Conservation (phyloP, 768 basidiomycete species). For the Leucocoprinus sp. region DNA sequence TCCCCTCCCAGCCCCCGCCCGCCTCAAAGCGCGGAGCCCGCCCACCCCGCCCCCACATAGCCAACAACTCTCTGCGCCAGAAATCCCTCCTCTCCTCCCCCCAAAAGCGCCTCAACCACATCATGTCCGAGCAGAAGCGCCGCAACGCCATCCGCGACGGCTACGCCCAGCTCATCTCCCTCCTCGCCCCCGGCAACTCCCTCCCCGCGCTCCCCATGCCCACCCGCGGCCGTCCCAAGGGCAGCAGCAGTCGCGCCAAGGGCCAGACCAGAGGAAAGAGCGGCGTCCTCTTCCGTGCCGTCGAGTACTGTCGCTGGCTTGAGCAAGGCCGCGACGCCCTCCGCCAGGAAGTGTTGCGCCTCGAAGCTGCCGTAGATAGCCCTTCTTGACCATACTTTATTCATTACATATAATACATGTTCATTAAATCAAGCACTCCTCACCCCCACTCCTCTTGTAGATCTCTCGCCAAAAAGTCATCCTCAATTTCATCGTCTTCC, state of each 20-base stretch:
- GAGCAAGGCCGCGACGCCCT: conserved; percentile 75
- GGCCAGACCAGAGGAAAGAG: conserved; percentile 81
- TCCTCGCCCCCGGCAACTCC: conserved; percentile 72
- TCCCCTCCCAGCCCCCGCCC: too few relatives aligned
- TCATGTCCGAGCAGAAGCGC: conserved; percentile 91
- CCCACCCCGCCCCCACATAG: too few relatives aligned
- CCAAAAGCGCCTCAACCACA: conserved; percentile 87
- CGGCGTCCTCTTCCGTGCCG: conserved; percentile 79
- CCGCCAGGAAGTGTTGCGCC: conserved; percentile 52
- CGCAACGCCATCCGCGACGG: conserved; percentile 88
- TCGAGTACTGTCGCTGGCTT: conserved; percentile 80
- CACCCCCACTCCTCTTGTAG: conserved; percentile 76
- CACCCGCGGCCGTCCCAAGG: conserved; percentile 73
- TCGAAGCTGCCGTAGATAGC: conserved; percentile 53
- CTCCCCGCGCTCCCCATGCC: conserved; percentile 65
- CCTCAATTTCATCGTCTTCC: conserved; percentile 50
- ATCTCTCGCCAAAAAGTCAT: conserved; percentile 77
- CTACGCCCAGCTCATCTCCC: conserved; percentile 75
- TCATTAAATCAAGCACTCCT: too few relatives aligned
- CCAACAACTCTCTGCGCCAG: conserved; percentile 18
- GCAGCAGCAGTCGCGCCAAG: conserved; percentile 59
- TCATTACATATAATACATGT: too few relatives aligned
- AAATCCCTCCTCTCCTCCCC: conserved; percentile 74
- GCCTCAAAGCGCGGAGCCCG: too few relatives aligned
- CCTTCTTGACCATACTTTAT: neutral